phyloP scores from a whole-genome alignment of 768 basidiomycete genomes.

The Symmetrospora coprosmae region DNA sequence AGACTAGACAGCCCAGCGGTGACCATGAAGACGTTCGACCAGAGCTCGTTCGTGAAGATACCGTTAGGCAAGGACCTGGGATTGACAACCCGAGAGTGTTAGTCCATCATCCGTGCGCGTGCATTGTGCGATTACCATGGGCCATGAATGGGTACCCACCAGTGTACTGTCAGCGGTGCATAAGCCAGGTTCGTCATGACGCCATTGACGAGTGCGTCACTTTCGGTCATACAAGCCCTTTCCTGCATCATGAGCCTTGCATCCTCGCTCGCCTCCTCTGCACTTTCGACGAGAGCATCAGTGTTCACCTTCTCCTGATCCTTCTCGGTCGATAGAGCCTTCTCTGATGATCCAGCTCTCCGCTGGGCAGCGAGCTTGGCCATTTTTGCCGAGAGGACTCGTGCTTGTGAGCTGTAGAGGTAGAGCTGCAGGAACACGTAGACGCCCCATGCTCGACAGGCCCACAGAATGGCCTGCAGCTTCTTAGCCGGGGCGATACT shows the following conservation, averaged over 20 bases:
- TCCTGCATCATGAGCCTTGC: constrained; percentile 37
- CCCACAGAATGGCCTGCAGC: constrained; percentile 49
- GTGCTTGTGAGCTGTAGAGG: constrained; percentile 1
- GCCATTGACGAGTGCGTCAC: constrained; percentile 53
- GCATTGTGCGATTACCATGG: too few relatives aligned
- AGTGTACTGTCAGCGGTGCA: constrained; percentile 70
- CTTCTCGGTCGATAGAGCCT: constrained; percentile 14
- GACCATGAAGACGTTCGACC: constrained; percentile 27
- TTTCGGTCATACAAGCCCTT: constrained; percentile 56
- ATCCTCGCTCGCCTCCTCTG: constrained; percentile 5
- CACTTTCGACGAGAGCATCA: constrained; percentile 3
- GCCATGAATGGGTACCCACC: constrained; percentile 41
- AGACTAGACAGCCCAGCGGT: constrained; percentile 25
- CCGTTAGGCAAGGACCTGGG: constrained; percentile 29
- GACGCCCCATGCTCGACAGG: constrained; percentile 63
- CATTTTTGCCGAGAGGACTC: not conserved
- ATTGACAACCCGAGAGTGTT: too few relatives aligned
- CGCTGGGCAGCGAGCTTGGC: constrained; percentile 9
- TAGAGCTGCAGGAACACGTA: constrained; percentile 65
- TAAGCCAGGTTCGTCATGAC: constrained; percentile 43
- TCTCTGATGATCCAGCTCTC: too few relatives aligned
- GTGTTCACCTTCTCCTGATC: constrained; percentile 20
- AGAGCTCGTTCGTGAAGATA: constrained; percentile 24
- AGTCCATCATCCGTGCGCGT: too few relatives aligned
- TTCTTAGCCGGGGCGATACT: constrained; percentile 1